These are phyloP conservation scores for Trichoderma endophyticum DNA, from an alignment of 2,329 filamentous ascomycete species.

Conservation along the genomic window DNA sequence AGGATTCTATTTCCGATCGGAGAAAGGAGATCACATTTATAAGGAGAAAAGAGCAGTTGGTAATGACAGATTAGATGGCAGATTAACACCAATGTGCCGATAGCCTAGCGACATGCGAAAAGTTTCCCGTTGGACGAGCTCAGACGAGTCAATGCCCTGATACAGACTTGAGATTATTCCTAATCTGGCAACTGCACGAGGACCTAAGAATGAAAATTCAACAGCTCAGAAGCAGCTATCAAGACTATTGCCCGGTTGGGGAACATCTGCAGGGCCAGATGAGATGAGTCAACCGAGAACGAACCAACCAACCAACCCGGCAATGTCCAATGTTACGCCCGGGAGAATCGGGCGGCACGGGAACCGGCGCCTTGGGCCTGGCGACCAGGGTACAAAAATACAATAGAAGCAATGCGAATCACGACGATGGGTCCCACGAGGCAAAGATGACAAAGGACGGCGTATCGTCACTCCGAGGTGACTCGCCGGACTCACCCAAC, in stretches of 20 bases:
- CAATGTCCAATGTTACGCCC: background rate
- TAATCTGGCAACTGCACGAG: background rate
- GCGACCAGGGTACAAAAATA: background rate
- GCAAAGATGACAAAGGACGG: conserved; percentile 4
- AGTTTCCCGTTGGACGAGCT: background rate
- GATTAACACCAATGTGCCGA: background rate
- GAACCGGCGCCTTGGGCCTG: background rate
- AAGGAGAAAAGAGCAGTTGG: background rate
- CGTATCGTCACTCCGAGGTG: conserved; percentile 9
- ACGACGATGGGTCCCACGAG: background rate
- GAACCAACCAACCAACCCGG: background rate
- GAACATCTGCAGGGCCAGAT: background rate
- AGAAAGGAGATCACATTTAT: background rate
- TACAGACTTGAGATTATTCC: background rate
- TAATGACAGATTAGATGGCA: background rate
- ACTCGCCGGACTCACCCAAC: background rate
- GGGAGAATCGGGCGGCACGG: background rate
- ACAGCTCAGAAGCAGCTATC: background rate
- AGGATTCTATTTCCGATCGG: conserved; percentile 2
- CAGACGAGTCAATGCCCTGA: background rate
- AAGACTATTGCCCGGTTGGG: background rate
- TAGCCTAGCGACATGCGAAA: background rate
- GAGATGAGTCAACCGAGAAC: background rate
- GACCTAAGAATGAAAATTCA: background rate
- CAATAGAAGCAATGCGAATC: background rate